Percentiles rank a stretch among this genome's conserved stretches.
Evolutionary conservation across 2,329 filamentous ascomycete genomes (phyloP).

Genomic region (Talaromyces sp.): DNA sequence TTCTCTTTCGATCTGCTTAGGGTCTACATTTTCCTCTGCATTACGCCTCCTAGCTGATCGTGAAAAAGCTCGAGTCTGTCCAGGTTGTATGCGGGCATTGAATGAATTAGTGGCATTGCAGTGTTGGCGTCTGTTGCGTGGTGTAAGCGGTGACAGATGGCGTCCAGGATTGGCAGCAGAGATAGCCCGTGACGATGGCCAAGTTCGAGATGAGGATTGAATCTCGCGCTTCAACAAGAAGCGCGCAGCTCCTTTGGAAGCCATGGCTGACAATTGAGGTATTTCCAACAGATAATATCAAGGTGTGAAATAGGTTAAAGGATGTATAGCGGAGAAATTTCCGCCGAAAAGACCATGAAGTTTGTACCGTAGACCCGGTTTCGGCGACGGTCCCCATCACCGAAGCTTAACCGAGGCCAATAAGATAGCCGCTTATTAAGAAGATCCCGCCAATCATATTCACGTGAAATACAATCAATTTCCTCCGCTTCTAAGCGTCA

Average conservation of each 20-base stretch:
- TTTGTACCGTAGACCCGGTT: slow-evolving; percentile 9
- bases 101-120: not conserved
- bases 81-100: not conserved
- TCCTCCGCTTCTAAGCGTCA: not conserved
- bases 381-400: slow-evolving; percentile 3
- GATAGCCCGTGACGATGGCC: slow-evolving; percentile 27
- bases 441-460: not conserved
- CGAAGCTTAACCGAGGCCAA: slow-evolving; percentile 14
- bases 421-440: slow-evolving; percentile 7
- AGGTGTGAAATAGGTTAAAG: not conserved
- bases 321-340: not conserved
- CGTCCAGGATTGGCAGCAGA: slow-evolving; percentile 23
- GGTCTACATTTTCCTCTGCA: slow-evolving; percentile 61
- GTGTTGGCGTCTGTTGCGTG: not conserved
- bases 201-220: slow-evolving; percentile 30
- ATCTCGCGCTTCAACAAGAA: slow-evolving; percentile 44
- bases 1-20: slow-evolving; percentile 71
- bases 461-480: not conserved
- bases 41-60: slow-evolving; percentile 39
- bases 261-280: slow-evolving; percentile 28
- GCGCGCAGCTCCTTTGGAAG: slow-evolving; percentile 39
- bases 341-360: not conserved
- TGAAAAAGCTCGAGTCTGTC: slow-evolving; percentile 46
- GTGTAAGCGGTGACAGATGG: slow-evolving; percentile 21
- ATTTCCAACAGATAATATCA: not conserved